A percentile compares a stretch with the other conserved stretches of the same genome.
phyloP scores from a whole-genome alignment of 768 basidiomycete genomes.

The Termitomyces sp. region DNA sequence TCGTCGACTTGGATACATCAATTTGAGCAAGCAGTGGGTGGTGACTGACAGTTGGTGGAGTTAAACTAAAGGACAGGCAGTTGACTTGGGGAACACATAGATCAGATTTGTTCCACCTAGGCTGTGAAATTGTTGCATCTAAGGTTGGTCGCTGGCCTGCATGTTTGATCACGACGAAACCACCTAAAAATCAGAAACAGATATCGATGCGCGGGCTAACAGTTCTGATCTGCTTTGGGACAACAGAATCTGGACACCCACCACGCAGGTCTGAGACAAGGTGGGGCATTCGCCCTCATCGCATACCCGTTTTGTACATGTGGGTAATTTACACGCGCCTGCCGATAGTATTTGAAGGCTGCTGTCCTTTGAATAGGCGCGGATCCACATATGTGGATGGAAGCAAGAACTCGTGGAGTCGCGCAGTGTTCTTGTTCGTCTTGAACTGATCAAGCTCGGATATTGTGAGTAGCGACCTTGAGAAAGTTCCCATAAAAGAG shows the following conservation, averaged over 20 bases:
- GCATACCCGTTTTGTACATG: slow-evolving; percentile 10
- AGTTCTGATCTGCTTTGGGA: background rate
- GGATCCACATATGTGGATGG: slow-evolving; percentile 7
- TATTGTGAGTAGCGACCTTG: slow-evolving; percentile 11
- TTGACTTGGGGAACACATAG: slow-evolving; percentile 4
- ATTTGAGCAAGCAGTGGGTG: background rate
- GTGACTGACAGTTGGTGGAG: background rate
- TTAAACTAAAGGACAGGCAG: background rate
- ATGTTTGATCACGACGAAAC: background rate
- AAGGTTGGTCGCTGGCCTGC: slow-evolving; percentile 2
- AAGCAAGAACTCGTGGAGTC: slow-evolving; percentile 9
- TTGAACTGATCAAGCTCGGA: slow-evolving; percentile 12
- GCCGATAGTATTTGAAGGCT: background rate
- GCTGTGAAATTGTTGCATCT: slow-evolving; percentile 2
- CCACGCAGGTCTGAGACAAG: background rate
- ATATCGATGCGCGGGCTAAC: background rate
- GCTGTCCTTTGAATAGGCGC: slow-evolving; percentile 9
- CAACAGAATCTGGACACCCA: background rate
- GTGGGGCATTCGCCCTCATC: background rate
- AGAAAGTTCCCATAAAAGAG: slow-evolving; percentile 13
- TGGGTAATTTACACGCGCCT: background rate
- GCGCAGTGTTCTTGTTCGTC: slow-evolving; percentile 5
- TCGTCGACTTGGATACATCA: background rate
- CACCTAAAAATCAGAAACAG: background rate
- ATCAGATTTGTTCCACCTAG: background rate